Evolutionary conservation across 352 stramenopile genomes (phyloP), one percentile per base, ranked within the genome.

Genomic region (Pythium utonaiense): DNA sequence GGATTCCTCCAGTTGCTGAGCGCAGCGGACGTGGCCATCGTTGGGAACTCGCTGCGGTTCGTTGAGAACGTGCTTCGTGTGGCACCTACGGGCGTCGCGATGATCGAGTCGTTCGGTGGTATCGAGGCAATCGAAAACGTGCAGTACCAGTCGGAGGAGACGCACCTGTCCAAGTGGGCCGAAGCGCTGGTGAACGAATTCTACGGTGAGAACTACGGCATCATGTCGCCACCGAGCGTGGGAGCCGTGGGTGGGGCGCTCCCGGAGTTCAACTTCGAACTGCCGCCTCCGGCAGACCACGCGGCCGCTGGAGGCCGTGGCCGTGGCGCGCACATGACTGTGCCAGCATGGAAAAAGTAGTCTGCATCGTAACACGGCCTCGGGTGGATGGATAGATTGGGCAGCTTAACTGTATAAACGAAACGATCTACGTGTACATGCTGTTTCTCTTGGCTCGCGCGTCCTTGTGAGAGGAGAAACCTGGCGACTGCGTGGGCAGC

Each of bases 101-200:
- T 90, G 3, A 64, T 95, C 30, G 78, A 93, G 52, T 57, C 66
- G 22, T 70, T 80, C 44, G 78, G 81, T 22, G 86, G 86, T 41
- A 93, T 93, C 30, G 86, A 93, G 33, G 83, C 78, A 3, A 71
- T 95, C 30, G 86, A 95, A 60, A 82, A 68, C 21, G 75, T 95
- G 28, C 81, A 93, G 67, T 91, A 87, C 45, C 70, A 90, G 49
- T 79, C 73, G 17, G 50, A 70, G 10, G 80, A 87, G 41, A 70
- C 83, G 41, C 75, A 89, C 51, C 66, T 92, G 31, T 69, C 77
- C 7, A 66, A 77, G 34, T 89, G 83, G 72, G 83, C 83, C 0
- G 78, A 85, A 6, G 69, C 74, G 17, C 64, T 95, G 45, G 78
- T 92, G n/a, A 89, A 95, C 62, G 71, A 88, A 55, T 93, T 90